Evolutionary conservation across 1,139 yeast genomes (phyloP), one percentile per base, ranked within the genome.

Genomic region (Protomyces gravidus): DNA sequence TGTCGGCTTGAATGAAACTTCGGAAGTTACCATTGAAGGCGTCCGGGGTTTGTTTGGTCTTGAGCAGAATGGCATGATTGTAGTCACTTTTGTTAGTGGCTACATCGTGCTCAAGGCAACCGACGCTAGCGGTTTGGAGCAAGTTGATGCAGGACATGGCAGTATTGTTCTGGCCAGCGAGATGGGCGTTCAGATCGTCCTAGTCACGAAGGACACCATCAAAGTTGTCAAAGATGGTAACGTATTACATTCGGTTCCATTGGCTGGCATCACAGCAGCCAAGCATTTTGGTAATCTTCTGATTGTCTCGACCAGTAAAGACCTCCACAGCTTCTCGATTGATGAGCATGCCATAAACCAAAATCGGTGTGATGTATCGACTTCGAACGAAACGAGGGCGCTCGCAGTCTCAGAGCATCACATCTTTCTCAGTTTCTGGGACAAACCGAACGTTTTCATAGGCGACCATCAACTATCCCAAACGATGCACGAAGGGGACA

Each of bases 31-130:
- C 39, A 58, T 65, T 23, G 47, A 32, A 5, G 36, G 50, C 30
- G 50, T 59, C 19, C 26, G 59, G 11, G 59, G 45, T 13, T 11
- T 55, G 17, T 55, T 53, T 53, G 59, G 49, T n/a, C 39, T 55
- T 21, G 59, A 48, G 23, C 39, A 39, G 50, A 39, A 30, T 15
- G 42, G 39, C 7, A 47, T 62, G 7, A 42, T 64, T 26, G 61
- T 64, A 3, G 62, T 61, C 4, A 63, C 66, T 3, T 62, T 64
- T 42, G 61, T 64, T 5, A 64, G 63, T 32, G 52, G 50, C 46
- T 58, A 66, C 21, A 55, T 53, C 17, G 55, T 64, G n/a, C 57
- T 62, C 28, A 55, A 55, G 27, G 60, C 62, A 26, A 53, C 50
- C 5, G 61, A 50, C 5, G 52, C 39, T 2, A 65, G 59, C 15